phyloP scores from a whole-genome alignment of 1,139 yeast genomes.

The Wickerhamomyces sp. region DNA sequence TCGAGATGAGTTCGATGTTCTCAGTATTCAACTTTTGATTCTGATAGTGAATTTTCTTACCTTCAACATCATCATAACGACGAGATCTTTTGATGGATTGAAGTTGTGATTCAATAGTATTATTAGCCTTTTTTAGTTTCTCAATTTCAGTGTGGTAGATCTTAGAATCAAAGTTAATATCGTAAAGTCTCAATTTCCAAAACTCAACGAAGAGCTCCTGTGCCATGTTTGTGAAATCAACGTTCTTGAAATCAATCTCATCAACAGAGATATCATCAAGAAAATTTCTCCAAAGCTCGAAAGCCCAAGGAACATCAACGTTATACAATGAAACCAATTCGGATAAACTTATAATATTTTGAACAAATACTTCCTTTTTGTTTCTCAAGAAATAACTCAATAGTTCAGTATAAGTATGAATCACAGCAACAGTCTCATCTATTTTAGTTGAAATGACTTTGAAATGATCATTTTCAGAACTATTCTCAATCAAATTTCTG shows the following conservation, averaged over 20 bases:
- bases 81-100: constrained; percentile 19
- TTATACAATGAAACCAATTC: constrained; percentile 45
- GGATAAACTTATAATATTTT: constrained; percentile 40
- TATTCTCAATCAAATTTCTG: constrained; percentile 37
- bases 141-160: constrained; percentile 49
- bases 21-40: constrained; percentile 26
- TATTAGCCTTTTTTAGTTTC: constrained; percentile 24
- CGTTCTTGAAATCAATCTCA: constrained; percentile 20
- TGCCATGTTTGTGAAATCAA: constrained; percentile 36
- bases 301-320: constrained; percentile 65
- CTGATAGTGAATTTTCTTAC: constrained; percentile 27
- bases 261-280: constrained; percentile 19
- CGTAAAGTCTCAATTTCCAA: constrained; percentile 77
- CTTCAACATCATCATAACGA: constrained; percentile 27
- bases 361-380: constrained; percentile 31
- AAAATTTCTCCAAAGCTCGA: constrained; percentile 69
- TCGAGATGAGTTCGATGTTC: constrained; percentile 26
- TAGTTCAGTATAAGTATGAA: constrained; percentile 61
- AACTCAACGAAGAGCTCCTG: constrained; percentile 53
- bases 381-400: constrained; percentile 45
- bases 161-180: constrained; percentile 51
- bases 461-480: constrained; percentile 47
- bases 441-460: constrained; percentile 67
- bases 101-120: constrained; percentile 18
- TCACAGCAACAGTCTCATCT: constrained; percentile 66